A percentile compares a stretch with the other conserved stretches of the same genome.
Conservation (phyloP, 805 yeast genomes). For the Yarrowia keelungensis region DNA sequence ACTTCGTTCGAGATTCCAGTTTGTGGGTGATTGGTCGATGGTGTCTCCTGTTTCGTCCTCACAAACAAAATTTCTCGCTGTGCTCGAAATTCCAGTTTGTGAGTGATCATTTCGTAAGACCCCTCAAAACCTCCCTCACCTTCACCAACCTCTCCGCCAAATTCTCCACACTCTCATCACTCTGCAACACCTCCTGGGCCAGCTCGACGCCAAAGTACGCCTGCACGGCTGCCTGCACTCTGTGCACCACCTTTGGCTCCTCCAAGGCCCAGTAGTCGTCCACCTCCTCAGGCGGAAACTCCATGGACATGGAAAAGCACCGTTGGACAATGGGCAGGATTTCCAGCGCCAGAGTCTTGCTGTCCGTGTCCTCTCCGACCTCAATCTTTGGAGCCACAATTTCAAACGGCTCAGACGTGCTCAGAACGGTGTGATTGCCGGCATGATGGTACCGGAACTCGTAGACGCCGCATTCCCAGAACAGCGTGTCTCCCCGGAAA, state of each 20-base stretch:
- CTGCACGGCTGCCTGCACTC: slow-evolving; percentile 46
- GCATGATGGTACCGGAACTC: slow-evolving; percentile 75
- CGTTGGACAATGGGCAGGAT: slow-evolving; percentile 46
- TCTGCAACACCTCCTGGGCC: slow-evolving; percentile 54
- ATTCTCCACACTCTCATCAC: slow-evolving; percentile 51
- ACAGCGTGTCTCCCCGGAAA: slow-evolving; percentile 59
- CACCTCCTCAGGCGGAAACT: slow-evolving; percentile 42
- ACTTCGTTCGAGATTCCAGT: too few species aligned
- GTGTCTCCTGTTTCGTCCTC: too few species aligned
- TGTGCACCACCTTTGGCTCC: slow-evolving; percentile 43
- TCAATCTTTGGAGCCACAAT: slow-evolving; percentile 53
- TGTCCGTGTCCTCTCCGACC: slow-evolving; percentile 48
- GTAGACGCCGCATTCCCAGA: slow-evolving; percentile 73
- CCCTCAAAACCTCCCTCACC: slow-evolving; percentile 45
- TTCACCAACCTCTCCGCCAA: slow-evolving; percentile 47
- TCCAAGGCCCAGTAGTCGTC: slow-evolving; percentile 45
- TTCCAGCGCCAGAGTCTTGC: slow-evolving; percentile 48
- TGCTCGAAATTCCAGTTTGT: too few species aligned
- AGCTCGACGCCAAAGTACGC: slow-evolving; percentile 49
- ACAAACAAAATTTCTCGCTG: too few species aligned
- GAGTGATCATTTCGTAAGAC: too few species aligned
- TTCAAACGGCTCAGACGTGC: slow-evolving; percentile 71
- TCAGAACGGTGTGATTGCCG: slow-evolving; percentile 72
- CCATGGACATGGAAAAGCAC: slow-evolving; percentile 44
- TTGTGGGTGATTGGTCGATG: too few species aligned